Percentiles rank a stretch among this genome's conserved stretches.
Evolutionary conservation across 108 stramenopile genomes (phyloP).

Genomic region (Mediolabrus comicus): DNA sequence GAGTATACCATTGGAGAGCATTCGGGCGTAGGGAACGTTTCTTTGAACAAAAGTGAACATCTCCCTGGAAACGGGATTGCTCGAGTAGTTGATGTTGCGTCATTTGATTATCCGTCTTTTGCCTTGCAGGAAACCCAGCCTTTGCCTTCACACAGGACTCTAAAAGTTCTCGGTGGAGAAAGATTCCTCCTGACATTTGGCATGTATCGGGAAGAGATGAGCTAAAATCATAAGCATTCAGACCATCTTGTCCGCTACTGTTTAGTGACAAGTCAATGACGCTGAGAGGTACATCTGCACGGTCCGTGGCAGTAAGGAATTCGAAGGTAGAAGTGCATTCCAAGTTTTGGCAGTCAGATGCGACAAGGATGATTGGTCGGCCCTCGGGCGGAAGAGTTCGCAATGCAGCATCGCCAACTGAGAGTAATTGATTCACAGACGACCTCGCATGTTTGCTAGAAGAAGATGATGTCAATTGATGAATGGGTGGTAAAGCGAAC

Average conservation of each 20-base stretch:
- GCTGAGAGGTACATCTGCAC: slow-evolving; percentile 65
- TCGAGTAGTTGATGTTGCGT: not conserved
- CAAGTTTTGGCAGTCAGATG: slow-evolving; percentile 71
- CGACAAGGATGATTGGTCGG: slow-evolving; percentile 64
- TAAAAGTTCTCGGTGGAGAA: slow-evolving; percentile 57
- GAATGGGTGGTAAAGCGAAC: not conserved
- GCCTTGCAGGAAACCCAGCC: slow-evolving; percentile 44
- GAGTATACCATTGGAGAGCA: slow-evolving; percentile 72
- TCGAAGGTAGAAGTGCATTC: slow-evolving; percentile 67
- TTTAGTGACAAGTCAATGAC: slow-evolving; percentile 64
- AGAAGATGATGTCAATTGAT: not conserved
- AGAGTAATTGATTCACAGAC: slow-evolving; percentile 66
- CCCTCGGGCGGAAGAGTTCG: slow-evolving; percentile 65
- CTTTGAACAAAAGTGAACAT: slow-evolving; percentile 52
- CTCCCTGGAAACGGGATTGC: slow-evolving; percentile 30
- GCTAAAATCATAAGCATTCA: slow-evolving; percentile 66
- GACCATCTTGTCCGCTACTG: not conserved
- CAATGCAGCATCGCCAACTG: slow-evolving; percentile 74
- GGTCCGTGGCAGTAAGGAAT: slow-evolving; percentile 48
- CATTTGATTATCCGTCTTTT: not conserved
- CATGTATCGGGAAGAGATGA: slow-evolving; percentile 53
- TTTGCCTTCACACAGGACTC: slow-evolving; percentile 35
- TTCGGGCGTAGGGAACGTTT: slow-evolving; percentile 66
- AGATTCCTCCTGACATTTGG: slow-evolving; percentile 66
- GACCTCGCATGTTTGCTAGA: slow-evolving; percentile 44